These are phyloP conservation scores for Porodaedalea pini DNA, from an alignment of 1,284 basidiomycete species.

Conservation along the genomic window DNA sequence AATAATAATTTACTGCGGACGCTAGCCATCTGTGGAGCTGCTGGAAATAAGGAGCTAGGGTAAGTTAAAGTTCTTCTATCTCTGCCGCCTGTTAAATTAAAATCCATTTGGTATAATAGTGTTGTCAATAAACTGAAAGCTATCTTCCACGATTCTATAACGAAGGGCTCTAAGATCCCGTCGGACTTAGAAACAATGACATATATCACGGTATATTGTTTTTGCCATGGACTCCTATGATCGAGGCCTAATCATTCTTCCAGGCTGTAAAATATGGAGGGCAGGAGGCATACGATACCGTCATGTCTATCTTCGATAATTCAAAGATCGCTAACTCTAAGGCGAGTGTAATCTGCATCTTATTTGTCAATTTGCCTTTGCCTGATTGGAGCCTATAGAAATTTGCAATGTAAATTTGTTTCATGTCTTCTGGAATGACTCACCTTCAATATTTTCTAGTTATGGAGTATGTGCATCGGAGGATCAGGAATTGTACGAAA, in stretches of 20 bases:
- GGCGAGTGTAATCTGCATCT: too few species aligned
- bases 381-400: too few species aligned
- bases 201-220: conserved; percentile 44
- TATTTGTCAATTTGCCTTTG: too few species aligned
- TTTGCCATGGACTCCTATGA: neutral
- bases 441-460: too few species aligned
- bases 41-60: conserved; percentile 57
- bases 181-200: conserved; percentile 62
- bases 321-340: conserved; percentile 71
- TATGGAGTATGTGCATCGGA: too few species aligned
- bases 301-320: conserved; percentile 67
- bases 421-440: too few species aligned
- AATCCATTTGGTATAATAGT: conserved; percentile 35
- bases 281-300: conserved; percentile 71
- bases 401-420: too few species aligned
- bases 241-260: conserved; percentile 26
- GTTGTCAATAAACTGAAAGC: conserved; percentile 70
- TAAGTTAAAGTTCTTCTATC: conserved; percentile 28
- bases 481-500: too few species aligned
- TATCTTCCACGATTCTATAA: conserved; percentile 72
- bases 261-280: conserved; percentile 75
- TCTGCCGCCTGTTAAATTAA: neutral
- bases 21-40: conserved; percentile 66
- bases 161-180: conserved; percentile 79
- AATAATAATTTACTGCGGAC: conserved; percentile 78